Base-by-base conservation (phyloP, 1,139 yeast species). In the Saccharomyces hybrid region DNA sequence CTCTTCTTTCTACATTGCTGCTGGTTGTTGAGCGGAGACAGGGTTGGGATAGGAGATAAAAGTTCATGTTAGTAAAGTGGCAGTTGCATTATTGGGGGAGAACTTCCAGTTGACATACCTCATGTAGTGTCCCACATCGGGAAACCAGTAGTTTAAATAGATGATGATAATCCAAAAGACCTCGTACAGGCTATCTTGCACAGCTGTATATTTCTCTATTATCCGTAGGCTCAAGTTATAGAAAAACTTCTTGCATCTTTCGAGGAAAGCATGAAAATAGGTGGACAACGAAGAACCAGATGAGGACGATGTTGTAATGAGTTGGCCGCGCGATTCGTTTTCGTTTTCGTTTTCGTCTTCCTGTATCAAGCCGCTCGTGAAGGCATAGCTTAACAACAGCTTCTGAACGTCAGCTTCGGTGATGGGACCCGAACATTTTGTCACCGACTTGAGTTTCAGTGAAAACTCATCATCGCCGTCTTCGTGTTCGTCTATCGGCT, bases 141-240 rank as follows among this genome's bases (percentile, higher is more conserved):
- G 58, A 27, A 57, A 54, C 60, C 60, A 57, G 44, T 56, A 50
- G 47, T 57, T 57, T 28, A 56, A 14, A 38, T 55, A 56, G 4
- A 56, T 32, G 5, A 57, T 28, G 25, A 53, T 50, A 23, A 55
- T 51, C 60, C 60, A 57, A 48, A 57, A 57, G 2, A 51, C 51
- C 32, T 56, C 57, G 27, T 56, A 54, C 25, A 38, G 3, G 19
- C 25, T 19, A 19, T 14, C 9, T 16, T 38, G 23, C 1, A 38
- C 6, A 38, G 25, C 44, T 8, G 5, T 16, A 3, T 8, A 38
- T 38, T 38, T 38, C 5, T 38, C 44, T 38, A 38, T 38, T 19
- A 38, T 9, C 2, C 9, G 11, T 38, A 38, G 23, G 44, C 44
- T 16, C 6, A 38, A 38, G 13, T 19, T 38, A 38, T 38, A 38